Percentiles rank a stretch among this genome's conserved stretches.
Evolutionary conservation across 495 filamentous ascomycete species (phyloP).

Genomic region (Filosporella fistucella): DNA sequence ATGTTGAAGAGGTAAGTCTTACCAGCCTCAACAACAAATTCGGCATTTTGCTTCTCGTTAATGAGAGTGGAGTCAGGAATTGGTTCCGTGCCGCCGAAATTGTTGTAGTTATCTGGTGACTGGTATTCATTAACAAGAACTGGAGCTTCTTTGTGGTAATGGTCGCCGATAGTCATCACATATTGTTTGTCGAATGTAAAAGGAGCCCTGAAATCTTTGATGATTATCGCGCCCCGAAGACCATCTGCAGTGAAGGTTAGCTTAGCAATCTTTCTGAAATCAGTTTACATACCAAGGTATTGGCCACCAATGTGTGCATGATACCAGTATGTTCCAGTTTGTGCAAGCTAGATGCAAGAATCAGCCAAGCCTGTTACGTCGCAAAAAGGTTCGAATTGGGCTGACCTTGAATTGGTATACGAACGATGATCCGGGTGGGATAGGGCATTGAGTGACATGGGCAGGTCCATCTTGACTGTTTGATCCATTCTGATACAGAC

Average conservation of each 20-base stretch:
- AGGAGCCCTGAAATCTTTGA: conserved; percentile 50
- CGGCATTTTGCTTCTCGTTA: conserved; percentile 52
- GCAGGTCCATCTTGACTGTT: conserved; percentile 71
- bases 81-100: conserved; percentile 58
- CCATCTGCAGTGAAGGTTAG: conserved; percentile 56
- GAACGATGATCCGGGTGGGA: conserved; percentile 49
- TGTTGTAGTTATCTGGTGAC: conserved; percentile 43
- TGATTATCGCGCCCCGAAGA: conserved; percentile 51
- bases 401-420: conserved; percentile 6
- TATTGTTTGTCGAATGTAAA: conserved; percentile 25
- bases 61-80: conserved; percentile 51
- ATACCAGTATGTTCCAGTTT: conserved; percentile 52
- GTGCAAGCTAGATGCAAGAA: neutral
- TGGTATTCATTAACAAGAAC: neutral
- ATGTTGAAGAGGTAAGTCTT: conserved; percentile 76
- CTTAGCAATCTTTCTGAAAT: conserved; percentile 59
- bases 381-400: neutral
- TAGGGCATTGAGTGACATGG: conserved; percentile 63
- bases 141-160: conserved; percentile 44
- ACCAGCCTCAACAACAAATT: conserved; percentile 60
- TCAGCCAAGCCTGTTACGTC: neutral
- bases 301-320: conserved; percentile 37
- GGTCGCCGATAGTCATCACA: conserved; percentile 21
- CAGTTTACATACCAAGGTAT: conserved; percentile 21
- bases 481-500: conserved; percentile 65